phyloP scores from a whole-genome alignment of 192 early-diverging fungal species.

The Dimargaris cristalligena region DNA sequence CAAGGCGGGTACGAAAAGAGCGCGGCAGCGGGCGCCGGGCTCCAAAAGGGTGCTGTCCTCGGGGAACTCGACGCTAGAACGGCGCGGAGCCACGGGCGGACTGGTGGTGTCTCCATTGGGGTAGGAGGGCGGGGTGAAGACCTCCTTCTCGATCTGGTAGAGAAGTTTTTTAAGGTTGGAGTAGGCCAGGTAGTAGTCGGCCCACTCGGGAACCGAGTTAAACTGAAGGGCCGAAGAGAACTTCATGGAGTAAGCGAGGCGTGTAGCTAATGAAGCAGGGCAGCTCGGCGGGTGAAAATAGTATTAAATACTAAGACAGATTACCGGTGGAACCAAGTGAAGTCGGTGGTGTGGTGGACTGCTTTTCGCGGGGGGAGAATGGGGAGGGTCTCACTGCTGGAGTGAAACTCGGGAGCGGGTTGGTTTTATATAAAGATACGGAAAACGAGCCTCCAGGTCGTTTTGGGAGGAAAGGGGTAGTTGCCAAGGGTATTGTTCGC shows the following conservation, averaged over 20 bases:
- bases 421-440: no score
- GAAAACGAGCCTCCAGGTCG: no score
- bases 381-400: no score
- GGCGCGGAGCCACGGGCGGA: neutral
- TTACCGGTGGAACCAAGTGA: no score
- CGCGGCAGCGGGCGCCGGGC: slow-evolving; percentile 11
- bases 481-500: no score
- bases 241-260: slow-evolving; percentile 65
- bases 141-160: slow-evolving; percentile 54
- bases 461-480: no score
- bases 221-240: slow-evolving; percentile 84
- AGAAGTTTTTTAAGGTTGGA: slow-evolving; percentile 63
- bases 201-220: slow-evolving; percentile 78
- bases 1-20: slow-evolving; percentile 46
- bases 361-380: no score
- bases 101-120: slow-evolving; percentile 8
- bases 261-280: no score
- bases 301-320: no score
- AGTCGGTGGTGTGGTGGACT: no score
- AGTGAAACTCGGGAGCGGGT: no score
- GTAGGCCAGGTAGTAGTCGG: slow-evolving; percentile 62
- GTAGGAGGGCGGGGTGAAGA: slow-evolving; percentile 15
- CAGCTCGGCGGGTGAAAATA: no score
- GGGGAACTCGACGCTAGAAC: slow-evolving; percentile 19
- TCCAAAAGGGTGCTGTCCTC: slow-evolving; percentile 15